These are phyloP conservation scores for Capronia coronata DNA, from an alignment of 2,329 filamentous ascomycete species.

Conservation along the genomic window DNA sequence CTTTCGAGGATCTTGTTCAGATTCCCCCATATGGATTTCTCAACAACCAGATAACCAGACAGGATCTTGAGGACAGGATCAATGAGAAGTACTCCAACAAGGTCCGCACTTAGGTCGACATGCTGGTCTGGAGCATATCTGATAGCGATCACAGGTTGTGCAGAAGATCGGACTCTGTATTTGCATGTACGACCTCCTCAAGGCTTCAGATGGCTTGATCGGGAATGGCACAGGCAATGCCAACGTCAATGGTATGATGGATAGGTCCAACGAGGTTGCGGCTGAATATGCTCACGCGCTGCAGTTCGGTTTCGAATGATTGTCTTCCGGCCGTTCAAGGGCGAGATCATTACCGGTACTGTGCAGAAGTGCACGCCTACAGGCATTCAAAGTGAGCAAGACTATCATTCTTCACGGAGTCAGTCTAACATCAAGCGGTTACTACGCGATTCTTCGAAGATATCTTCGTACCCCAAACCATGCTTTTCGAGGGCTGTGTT, in stretches of 20 bases:
- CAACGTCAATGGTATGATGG: constrained; percentile 73
- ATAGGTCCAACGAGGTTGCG: not conserved
- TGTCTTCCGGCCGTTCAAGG: constrained; percentile 93
- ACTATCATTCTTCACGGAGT: not conserved
- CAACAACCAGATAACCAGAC: constrained; percentile 53
- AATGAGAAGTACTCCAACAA: constrained; percentile 96
- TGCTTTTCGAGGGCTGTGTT: constrained; percentile 66
- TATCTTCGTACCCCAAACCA: constrained; percentile 69
- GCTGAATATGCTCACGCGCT: not conserved
- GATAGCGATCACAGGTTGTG: constrained; percentile 54
- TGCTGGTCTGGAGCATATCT: not conserved
- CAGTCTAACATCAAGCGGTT: constrained; percentile 45
- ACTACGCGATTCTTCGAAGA: constrained; percentile 91
- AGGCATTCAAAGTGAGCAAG: constrained; percentile 61
- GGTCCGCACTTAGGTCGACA: constrained; percentile 37
- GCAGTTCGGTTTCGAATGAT: constrained; percentile 86
- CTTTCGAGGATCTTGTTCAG: constrained; percentile 88
- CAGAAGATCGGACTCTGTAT: constrained; percentile 92
- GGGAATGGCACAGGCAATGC: constrained; percentile 87
- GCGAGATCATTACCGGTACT: constrained; percentile 78
- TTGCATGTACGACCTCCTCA: constrained; percentile 83
- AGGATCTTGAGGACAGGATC: constrained; percentile 92
- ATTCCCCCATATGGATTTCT: constrained; percentile 81
- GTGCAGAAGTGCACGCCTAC: constrained; percentile 68
- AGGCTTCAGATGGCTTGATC: constrained; percentile 86